Evolutionary conservation across 2,329 filamentous ascomycete species (phyloP), one percentile per base, ranked within the genome.

Genomic region (Phialophora tarda): DNA sequence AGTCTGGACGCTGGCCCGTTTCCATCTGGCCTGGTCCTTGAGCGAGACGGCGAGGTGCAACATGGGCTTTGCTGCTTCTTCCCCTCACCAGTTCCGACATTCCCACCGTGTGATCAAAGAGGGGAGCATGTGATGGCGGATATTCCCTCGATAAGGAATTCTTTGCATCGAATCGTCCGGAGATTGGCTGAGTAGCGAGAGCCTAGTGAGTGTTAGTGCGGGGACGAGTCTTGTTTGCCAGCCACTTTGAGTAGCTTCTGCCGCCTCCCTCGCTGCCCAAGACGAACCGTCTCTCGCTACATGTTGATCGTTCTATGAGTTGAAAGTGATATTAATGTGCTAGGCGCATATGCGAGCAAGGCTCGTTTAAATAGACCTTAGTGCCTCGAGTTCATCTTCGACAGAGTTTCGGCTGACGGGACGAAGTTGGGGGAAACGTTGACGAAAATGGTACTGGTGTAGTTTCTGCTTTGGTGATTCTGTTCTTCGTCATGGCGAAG

Each of bases 131-230:
- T 17, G 23, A 50, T 24, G 14, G 38, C 63, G 66, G 66, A 44
- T 58, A 63, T 53, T 62, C n/a, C 67, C 64, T 57, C 28, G 57
- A 61, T 62, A 62, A 58, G 61, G 59, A 53, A 53, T 47, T 60
- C 64, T 64, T 66, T 53, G 26, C 53, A 5, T 24, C 56, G 54
- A 62, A 41, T 47, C 14, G 17, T 17, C 4, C 23, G 11, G 21
- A 50, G 61, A 69, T 69, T 69, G 60, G 67, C 55, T 56, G 41
- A 48, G 14, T 23, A 47, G 12, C 38, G 10, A 59, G 51, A 59
- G 24, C 34, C 67, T 64, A 53, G 26, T 60, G 14, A 50, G 34
- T 17, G 24, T 47, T 69, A 66, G 67, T 47, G 67, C 47, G 63
- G 63, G 60, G 59, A 59, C n/a, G 8, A 7, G 26, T 55, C 38